Percentiles rank a stretch among this genome's conserved stretches.
phyloP scores from a whole-genome alignment of 2,329 filamentous ascomycete species.

The Aspergillus amoenus region DNA sequence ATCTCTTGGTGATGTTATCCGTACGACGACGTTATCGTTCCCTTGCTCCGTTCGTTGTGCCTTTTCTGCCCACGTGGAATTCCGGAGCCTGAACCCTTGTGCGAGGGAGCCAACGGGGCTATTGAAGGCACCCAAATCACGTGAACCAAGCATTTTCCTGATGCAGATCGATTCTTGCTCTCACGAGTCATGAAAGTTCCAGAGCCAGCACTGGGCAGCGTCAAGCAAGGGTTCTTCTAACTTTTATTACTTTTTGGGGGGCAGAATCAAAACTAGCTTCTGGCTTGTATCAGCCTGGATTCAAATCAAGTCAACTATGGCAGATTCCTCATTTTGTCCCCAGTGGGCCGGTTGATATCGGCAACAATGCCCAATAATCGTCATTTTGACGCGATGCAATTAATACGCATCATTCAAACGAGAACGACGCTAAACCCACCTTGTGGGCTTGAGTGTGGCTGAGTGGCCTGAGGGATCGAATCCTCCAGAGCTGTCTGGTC shows the following conservation, averaged over 20 bases:
- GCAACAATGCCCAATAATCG: neutral
- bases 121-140: slow-evolving; percentile 3
- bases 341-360: neutral
- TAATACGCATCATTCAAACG: neutral
- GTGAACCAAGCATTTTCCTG: slow-evolving; percentile 21
- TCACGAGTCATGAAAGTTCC: neutral
- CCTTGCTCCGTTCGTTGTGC: slow-evolving; percentile 3
- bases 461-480: slow-evolving; percentile 16
- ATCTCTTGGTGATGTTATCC: slow-evolving; percentile 1
- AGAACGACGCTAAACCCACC: slow-evolving; percentile 6
- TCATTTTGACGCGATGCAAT: neutral
- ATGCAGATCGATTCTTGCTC: slow-evolving; percentile 12
- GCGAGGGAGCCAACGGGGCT: neutral
- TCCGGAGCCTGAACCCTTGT: neutral
- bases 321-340: neutral
- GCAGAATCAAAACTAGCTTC: neutral
- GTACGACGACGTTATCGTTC: slow-evolving; percentile 3
- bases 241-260: neutral
- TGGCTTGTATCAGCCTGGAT: neutral
- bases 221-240: neutral
- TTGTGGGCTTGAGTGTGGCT: slow-evolving; percentile 12
- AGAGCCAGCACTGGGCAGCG: neutral
- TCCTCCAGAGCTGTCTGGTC: slow-evolving; percentile 28
- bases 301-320: neutral
- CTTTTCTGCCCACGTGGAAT: slow-evolving; percentile 20